Evolutionary conservation across 169 alveolate species (phyloP).

Genomic region (Eimeria necatrix): DNA sequence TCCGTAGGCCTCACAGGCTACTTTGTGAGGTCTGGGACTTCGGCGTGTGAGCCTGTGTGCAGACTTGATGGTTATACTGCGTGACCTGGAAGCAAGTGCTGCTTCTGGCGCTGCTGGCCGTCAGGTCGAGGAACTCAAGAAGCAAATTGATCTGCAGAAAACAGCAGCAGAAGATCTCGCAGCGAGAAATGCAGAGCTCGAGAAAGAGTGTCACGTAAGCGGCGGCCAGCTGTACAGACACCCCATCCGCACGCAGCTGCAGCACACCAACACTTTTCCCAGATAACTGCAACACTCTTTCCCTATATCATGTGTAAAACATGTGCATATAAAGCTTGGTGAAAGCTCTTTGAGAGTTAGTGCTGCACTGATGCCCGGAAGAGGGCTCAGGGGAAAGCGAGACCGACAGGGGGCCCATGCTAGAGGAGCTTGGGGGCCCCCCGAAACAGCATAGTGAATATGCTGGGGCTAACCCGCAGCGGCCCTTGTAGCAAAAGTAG

Average conservation of each 20-base stretch:
- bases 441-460: no score
- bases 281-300: no score
- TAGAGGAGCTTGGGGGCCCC: no score
- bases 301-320: no score
- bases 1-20: neutral
- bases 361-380: no score
- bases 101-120: neutral
- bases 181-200: neutral
- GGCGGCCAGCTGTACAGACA: no score
- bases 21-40: neutral
- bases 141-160: neutral
- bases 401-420: no score
- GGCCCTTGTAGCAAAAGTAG: no score
- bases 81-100: slow-evolving; percentile 28
- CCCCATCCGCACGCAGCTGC: no score
- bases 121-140: neutral
- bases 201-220: neutral
- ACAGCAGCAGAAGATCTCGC: slow-evolving; percentile 3
- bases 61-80: slow-evolving; percentile 26
- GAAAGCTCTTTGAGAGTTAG: neutral
- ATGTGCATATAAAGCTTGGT: neutral
- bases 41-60: neutral
- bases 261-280: no score
- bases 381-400: no score
- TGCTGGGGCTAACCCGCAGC: no score